Conservation (phyloP, 495 filamentous ascomycete species). For the Astrothelium macrocarpum region DNA sequence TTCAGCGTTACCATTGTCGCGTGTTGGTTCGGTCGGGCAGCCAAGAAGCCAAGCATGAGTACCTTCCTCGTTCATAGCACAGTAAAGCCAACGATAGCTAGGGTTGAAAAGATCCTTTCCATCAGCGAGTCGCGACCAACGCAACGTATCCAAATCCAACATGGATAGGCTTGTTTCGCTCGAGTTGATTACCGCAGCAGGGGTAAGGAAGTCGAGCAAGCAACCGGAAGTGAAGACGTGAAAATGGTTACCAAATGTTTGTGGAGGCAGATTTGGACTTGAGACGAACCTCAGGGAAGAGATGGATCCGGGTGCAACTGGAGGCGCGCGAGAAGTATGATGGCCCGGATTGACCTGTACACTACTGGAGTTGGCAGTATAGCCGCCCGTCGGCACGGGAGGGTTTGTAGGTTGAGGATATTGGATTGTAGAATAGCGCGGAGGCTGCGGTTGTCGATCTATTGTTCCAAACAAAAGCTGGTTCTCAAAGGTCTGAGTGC, state of each 20-base stretch:
- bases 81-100: slow-evolving; percentile 94
- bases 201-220: slow-evolving; percentile 86
- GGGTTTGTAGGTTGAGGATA: slow-evolving; percentile 14
- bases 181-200: slow-evolving; percentile 69
- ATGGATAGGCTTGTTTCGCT: slow-evolving; percentile 86
- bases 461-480: slow-evolving; percentile 55
- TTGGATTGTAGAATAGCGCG: slow-evolving; percentile 14
- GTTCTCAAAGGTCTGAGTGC: slow-evolving; percentile 71
- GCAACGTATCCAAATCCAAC: slow-evolving; percentile 71
- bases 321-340: slow-evolving; percentile 49
- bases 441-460: slow-evolving; percentile 40
- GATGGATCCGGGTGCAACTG: slow-evolving; percentile 76
- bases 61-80: slow-evolving; percentile 81
- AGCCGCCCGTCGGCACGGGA: slow-evolving; percentile 53
- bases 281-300: slow-evolving; percentile 83
- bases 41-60: slow-evolving; percentile 97
- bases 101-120: slow-evolving; percentile 83
- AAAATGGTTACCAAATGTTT: slow-evolving; percentile 84
- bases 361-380: slow-evolving; percentile 81
- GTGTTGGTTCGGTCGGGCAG: slow-evolving; percentile 60
- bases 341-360: slow-evolving; percentile 52
- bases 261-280: slow-evolving; percentile 75
- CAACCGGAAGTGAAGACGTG: slow-evolving; percentile 90
- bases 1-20: slow-evolving; percentile 49
- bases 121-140: slow-evolving; percentile 90